Percentiles rank a stretch among this genome's conserved stretches.
Evolutionary conservation across 768 basidiomycete species (phyloP).

Genomic region (Russula virescens): DNA sequence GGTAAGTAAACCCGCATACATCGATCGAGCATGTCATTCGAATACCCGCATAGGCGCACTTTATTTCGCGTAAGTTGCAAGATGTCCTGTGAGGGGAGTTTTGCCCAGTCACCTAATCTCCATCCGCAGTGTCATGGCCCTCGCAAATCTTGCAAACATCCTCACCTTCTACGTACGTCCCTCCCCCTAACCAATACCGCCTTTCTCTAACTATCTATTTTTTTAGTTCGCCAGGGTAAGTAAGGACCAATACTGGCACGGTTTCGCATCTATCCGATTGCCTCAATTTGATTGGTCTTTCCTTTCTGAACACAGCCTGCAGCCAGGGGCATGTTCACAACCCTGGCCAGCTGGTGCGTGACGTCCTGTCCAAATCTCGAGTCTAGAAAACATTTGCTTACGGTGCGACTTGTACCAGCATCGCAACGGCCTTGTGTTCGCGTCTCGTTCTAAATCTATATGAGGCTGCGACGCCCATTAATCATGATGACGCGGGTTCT

Average conservation of each 20-base stretch:
- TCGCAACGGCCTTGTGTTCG: slow-evolving; percentile 49
- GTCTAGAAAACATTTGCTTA: not conserved
- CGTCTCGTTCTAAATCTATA: slow-evolving; percentile 54
- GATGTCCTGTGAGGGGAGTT: too few species aligned
- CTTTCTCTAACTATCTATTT: not conserved
- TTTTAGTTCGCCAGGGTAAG: slow-evolving; percentile 26
- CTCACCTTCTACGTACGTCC: slow-evolving; percentile 35
- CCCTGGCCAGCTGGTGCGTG: slow-evolving; percentile 44
- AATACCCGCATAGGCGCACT: slow-evolving; percentile 38
- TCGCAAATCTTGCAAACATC: slow-evolving; percentile 47
- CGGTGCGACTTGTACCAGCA: slow-evolving; percentile 28
- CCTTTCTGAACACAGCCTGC: slow-evolving; percentile 36
- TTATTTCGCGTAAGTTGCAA: slow-evolving; percentile 47
- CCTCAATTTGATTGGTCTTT: slow-evolving; percentile 26
- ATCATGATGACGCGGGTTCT: not conserved
- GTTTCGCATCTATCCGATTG: not conserved
- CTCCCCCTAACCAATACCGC: not conserved
- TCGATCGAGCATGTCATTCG: not conserved
- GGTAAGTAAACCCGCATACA: slow-evolving; percentile 33
- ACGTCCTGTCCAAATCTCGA: not conserved
- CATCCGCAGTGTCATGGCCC: slow-evolving; percentile 42
- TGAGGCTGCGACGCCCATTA: slow-evolving; percentile 32
- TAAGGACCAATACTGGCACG: slow-evolving; percentile 21
- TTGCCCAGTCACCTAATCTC: slow-evolving; percentile 5
- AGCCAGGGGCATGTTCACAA: slow-evolving; percentile 43